Evolutionary conservation across 768 basidiomycete genomes (phyloP), one percentile per base, ranked within the genome.

Genomic region (Podaxis rugospora): DNA sequence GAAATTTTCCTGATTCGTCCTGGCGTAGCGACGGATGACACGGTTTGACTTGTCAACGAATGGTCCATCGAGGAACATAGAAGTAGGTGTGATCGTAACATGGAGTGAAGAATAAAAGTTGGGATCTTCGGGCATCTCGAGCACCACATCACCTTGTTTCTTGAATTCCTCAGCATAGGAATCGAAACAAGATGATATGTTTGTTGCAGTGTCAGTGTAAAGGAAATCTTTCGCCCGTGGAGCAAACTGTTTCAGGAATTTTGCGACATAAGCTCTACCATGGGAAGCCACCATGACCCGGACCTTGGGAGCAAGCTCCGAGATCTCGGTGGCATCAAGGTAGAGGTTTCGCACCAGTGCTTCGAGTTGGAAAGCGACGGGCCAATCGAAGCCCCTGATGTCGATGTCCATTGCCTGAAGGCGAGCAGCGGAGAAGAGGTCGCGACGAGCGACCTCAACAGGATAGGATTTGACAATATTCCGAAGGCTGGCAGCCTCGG

Each of bases 1-100:
- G 66, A 90, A 90, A 25, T 75, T 78, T 62, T 82, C 76, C 21
- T 83, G 79, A 56, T 82, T 69, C 23, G 68, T 58, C 0, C 74
- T 51, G 51, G 73, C 68, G 65, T 84, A 88, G 7, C 71, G 71
- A 21, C 87, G 81, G 39, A 89, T 79, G 40, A 89, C 78, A 3
- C 85, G 74, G 63, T 89, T 90, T 0, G 85, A 84, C 5, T 82
- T 78, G 62, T 88, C 87, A 4, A 75, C 76, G 59, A 76, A 79
- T 4, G 86, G 86, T 0, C 87, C 87, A 36, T 77, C 77, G 37
- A 86, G 72, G 46, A 67, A 69, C 64, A 83, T 79, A 0, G 77
- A 75, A 0, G 84, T 87, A 0, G 88, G 87, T 0, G 85, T 83
- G 28, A 88, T 68, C 3, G 71, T 69, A 27, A 72, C 66, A 55